Conservation (phyloP, 1,284 basidiomycete species). For the Tremellales sp. region DNA sequence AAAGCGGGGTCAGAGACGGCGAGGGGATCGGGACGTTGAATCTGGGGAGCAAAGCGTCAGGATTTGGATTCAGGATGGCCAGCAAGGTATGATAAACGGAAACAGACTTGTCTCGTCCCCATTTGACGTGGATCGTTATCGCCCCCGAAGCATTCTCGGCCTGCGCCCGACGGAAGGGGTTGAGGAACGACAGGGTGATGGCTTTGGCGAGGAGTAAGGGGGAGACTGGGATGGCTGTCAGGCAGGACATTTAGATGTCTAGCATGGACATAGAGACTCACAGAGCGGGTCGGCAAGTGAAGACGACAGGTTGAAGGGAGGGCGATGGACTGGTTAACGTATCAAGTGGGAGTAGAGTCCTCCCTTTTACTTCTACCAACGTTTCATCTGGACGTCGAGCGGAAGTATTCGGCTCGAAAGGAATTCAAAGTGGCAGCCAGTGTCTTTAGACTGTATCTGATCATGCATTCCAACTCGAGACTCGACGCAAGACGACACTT, state of each 20-base stretch:
- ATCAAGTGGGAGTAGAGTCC: too few species aligned
- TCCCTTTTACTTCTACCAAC: too few species aligned
- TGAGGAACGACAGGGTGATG: slow-evolving; percentile 40
- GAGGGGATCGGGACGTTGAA: slow-evolving; percentile 49
- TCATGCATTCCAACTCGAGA: slow-evolving; percentile 1
- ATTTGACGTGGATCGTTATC: slow-evolving; percentile 42
- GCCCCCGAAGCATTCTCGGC: slow-evolving; percentile 37
- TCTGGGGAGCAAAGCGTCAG: slow-evolving; percentile 17
- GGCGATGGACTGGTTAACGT: too few species aligned
- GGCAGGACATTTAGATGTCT: not conserved
- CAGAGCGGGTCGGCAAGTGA: not conserved
- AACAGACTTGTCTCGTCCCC: slow-evolving; percentile 43
- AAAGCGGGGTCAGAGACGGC: slow-evolving; percentile 41
- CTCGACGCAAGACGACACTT: too few species aligned
- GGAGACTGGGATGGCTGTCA: slow-evolving; percentile 14
- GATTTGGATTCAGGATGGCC: not conserved
- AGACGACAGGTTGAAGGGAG: slow-evolving; percentile 2
- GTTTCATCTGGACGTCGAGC: too few species aligned
- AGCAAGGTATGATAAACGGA: not conserved
- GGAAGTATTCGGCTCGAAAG: too few species aligned
- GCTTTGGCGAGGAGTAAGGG: slow-evolving; percentile 27
- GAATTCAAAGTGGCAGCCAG: too few species aligned
- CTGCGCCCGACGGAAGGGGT: slow-evolving; percentile 44
- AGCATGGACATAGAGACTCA: not conserved
- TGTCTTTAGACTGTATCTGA: too few species aligned